These are phyloP conservation scores for Termitomyces sp. DNA, from an alignment of 768 basidiomycete species.

Conservation along the genomic window DNA sequence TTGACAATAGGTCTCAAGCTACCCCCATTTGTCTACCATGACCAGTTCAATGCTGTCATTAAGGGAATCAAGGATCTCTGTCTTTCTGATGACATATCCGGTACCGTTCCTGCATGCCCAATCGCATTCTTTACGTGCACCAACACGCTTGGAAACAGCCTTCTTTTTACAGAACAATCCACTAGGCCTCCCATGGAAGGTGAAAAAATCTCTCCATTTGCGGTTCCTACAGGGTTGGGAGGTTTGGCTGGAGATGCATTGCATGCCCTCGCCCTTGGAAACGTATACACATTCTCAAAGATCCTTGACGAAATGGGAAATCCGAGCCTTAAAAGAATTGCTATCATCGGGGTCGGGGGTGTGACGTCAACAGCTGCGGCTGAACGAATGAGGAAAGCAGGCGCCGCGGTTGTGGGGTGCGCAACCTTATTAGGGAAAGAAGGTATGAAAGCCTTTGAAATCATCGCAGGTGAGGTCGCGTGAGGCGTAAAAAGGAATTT, in stretches of 20 bases:
- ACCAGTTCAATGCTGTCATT: slow-evolving; percentile 57
- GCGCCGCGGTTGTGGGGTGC: slow-evolving; percentile 66
- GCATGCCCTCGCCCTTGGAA: slow-evolving; percentile 76
- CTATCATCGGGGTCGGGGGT: slow-evolving; percentile 79
- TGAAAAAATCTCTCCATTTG: slow-evolving; percentile 31
- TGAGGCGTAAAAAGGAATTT: background rate
- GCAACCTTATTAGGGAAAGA: slow-evolving; percentile 50
- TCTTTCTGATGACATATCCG: slow-evolving; percentile 5
- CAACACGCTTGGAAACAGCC: slow-evolving; percentile 71
- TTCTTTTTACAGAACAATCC: slow-evolving; percentile 58
- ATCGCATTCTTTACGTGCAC: slow-evolving; percentile 77
- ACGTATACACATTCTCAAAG: slow-evolving; percentile 57
- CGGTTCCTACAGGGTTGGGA: slow-evolving; percentile 60
- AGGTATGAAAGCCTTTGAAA: slow-evolving; percentile 50
- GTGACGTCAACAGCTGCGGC: slow-evolving; percentile 59
- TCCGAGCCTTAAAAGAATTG: slow-evolving; percentile 40
- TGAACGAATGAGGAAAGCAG: slow-evolving; percentile 66
- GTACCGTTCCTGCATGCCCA: slow-evolving; percentile 24
- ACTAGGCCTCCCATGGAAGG: background rate
- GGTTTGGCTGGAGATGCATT: slow-evolving; percentile 75
- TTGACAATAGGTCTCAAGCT: slow-evolving; percentile 75
- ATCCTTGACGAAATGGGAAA: slow-evolving; percentile 38
- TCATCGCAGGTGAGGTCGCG: slow-evolving; percentile 18
- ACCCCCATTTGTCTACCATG: slow-evolving; percentile 63
- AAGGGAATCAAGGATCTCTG: slow-evolving; percentile 39